These are phyloP conservation scores for Yarrowia alimentaria DNA, from an alignment of 805 yeast species.

Conservation along the genomic window DNA sequence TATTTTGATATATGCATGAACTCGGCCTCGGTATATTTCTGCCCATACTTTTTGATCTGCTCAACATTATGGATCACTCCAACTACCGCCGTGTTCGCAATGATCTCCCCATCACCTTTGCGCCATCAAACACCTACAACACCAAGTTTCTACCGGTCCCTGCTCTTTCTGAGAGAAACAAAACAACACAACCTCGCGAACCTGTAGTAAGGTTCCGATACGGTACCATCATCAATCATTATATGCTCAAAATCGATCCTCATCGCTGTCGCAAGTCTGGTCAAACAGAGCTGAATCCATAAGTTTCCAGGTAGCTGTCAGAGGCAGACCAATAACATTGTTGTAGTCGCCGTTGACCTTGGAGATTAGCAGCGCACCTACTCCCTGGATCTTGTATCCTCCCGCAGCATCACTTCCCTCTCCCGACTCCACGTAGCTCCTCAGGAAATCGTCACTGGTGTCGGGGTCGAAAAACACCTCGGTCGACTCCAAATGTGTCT, in stretches of 20 bases:
- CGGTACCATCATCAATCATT: too few relatives aligned
- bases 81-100: too few relatives aligned
- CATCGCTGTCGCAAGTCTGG: conserved; percentile 28
- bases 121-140: too few relatives aligned
- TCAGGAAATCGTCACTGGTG: conserved; percentile 55
- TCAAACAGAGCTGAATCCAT: conserved; percentile 21
- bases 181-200: too few relatives aligned
- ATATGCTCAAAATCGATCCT: conserved; percentile 28
- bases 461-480: conserved; percentile 41
- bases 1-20: too few relatives aligned
- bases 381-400: conserved; percentile 85
- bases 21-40: too few relatives aligned
- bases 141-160: too few relatives aligned
- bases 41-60: too few relatives aligned
- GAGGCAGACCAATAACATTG: conserved; percentile 88
- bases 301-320: conserved; percentile 52
- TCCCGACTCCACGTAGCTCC: conserved; percentile 60
- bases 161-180: too few relatives aligned
- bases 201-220: too few relatives aligned
- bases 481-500: conserved; percentile 47
- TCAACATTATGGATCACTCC: too few relatives aligned
- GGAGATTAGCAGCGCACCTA: conserved; percentile 58
- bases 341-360: conserved; percentile 74
- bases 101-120: too few relatives aligned
- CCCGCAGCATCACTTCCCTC: conserved; percentile 89